phyloP scores from a whole-genome alignment of 441 rosid species.

The Pelargonium citronellum region DNA sequence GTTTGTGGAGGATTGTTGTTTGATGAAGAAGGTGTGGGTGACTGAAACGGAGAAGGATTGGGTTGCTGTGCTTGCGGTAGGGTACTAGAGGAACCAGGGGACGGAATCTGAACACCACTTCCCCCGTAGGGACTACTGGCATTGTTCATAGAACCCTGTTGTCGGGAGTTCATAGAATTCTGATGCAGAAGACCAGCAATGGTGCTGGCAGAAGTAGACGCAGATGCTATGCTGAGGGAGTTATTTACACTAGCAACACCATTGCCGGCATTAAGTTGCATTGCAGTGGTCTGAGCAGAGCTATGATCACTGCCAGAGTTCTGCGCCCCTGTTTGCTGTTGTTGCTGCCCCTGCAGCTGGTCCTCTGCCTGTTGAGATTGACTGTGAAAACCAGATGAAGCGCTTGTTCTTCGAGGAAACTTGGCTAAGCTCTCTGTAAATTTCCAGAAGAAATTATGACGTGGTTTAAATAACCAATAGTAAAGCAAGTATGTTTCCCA shows the following conservation, averaged over 20 bases:
- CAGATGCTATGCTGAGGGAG: slow-evolving; percentile 47
- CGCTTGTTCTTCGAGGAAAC: slow-evolving; percentile 69
- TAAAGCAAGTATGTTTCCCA: not conserved
- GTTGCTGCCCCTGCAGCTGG: slow-evolving; percentile 42
- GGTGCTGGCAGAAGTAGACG: slow-evolving; percentile 61
- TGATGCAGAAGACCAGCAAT: slow-evolving; percentile 79
- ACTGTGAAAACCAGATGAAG: slow-evolving; percentile 47
- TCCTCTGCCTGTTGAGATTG: slow-evolving; percentile 62
- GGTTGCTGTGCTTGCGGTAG: slow-evolving; percentile 56
- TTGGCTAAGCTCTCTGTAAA: slow-evolving; percentile 84
- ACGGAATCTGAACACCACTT: slow-evolving; percentile 58
- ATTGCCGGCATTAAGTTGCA: slow-evolving; percentile 51
- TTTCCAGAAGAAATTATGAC: slow-evolving; percentile 13
- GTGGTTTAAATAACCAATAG: not conserved
- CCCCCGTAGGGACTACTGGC: slow-evolving; percentile 77
- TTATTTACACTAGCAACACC: slow-evolving; percentile 52
- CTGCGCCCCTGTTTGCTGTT: slow-evolving; percentile 43
- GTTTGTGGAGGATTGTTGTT: slow-evolving; percentile 53
- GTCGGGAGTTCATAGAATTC: slow-evolving; percentile 80
- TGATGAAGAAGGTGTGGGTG: slow-evolving; percentile 67
- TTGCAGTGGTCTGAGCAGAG: slow-evolving; percentile 42
- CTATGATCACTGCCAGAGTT: slow-evolving; percentile 48
- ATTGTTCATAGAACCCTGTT: slow-evolving; percentile 61
- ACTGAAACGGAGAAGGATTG: slow-evolving; percentile 68
- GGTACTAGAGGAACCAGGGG: slow-evolving; percentile 73